phyloP scores from a whole-genome alignment of 2,329 filamentous ascomycete genomes.

The Neonectria sp. region DNA sequence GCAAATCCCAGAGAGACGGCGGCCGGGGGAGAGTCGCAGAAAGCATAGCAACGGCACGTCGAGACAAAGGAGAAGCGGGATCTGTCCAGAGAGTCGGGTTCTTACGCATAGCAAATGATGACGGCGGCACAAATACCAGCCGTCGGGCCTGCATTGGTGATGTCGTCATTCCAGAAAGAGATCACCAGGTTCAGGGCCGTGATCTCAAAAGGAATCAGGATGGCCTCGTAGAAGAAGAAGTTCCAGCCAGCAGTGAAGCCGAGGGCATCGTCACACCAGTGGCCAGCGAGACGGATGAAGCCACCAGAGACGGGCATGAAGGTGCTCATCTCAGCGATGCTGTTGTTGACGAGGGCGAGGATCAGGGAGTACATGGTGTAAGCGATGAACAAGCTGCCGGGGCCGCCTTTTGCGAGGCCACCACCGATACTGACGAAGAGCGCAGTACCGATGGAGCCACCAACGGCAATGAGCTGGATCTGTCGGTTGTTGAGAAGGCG shows the following conservation, averaged over 20 bases:
- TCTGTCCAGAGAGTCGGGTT: slow-evolving; percentile 22
- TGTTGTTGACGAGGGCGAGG: slow-evolving; percentile 75
- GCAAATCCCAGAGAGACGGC: slow-evolving; percentile 18
- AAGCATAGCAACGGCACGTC: slow-evolving; percentile 22
- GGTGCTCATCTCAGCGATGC: slow-evolving; percentile 75
- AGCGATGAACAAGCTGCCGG: slow-evolving; percentile 69
- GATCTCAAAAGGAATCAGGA: slow-evolving; percentile 61
- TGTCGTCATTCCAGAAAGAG: slow-evolving; percentile 56
- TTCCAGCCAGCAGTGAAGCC: slow-evolving; percentile 68
- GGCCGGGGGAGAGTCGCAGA: background rate
- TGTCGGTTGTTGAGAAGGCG: slow-evolving; percentile 68
- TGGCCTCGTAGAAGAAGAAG: slow-evolving; percentile 62
- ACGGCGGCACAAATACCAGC: slow-evolving; percentile 72
- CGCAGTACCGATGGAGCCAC: slow-evolving; percentile 71
- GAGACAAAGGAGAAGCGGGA: slow-evolving; percentile 21
- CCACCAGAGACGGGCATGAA: slow-evolving; percentile 75
- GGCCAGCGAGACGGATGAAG: slow-evolving; percentile 75
- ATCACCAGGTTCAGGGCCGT: slow-evolving; percentile 61
- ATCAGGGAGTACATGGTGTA: slow-evolving; percentile 70
- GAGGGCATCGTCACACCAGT: slow-evolving; percentile 77
- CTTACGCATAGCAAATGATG: slow-evolving; percentile 71
- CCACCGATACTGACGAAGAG: slow-evolving; percentile 75
- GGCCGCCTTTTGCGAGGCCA: slow-evolving; percentile 63
- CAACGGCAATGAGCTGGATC: slow-evolving; percentile 72
- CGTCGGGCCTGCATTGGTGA: slow-evolving; percentile 76